Base-by-base conservation (phyloP, 768 basidiomycete genomes). In the Tricholoma hemisulphureum region DNA sequence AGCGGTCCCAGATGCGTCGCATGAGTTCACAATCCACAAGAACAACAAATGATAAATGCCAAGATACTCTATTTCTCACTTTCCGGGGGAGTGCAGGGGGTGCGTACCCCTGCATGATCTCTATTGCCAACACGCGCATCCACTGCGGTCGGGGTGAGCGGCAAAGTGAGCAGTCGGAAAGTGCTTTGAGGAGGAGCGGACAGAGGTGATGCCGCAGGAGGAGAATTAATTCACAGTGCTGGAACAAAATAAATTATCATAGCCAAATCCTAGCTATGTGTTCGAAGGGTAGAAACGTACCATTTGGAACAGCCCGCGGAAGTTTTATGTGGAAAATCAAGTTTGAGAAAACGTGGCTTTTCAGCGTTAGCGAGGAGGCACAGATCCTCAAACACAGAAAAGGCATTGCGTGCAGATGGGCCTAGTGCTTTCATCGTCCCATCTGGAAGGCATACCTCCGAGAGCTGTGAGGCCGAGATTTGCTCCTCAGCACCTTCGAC, bases 71-170 rank as follows among this genome's bases (percentile, higher is more conserved):
- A 23, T 18, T 49, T 51, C 34, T 18, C n/a, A 28, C 57, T 24
- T 3, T 35, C 10, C 9, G 20, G 10, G 26, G 20, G 8, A 14
- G 11, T 28, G 31, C 28, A 16, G 28, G 9, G 39, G 24, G 10
- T 10, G 59, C 73, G 34, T 64, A 90, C 87, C 93, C 95, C 69
- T 94, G 79, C 76, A 96, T 86, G 45, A 95, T 89, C 69, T 98
- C 95, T 85, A 96, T 87, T 1, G 93, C 87, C 8, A 98, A 79
- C 0, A 96, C 93, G 14, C 94, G 79, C 79, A 93, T 90, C 95
- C 95, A 98, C 29, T 78, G 70, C 1, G 93, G 91, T 26, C 85
- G 80, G 6, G 75, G 90, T 91, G 51, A 95, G 79, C 0, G 92
- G 70, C 98, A 98, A 2, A 86, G 71, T 0, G 91, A 87, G 29